phyloP scores from a whole-genome alignment of 2,329 filamentous ascomycete genomes.

The Cladosporium sp. region DNA sequence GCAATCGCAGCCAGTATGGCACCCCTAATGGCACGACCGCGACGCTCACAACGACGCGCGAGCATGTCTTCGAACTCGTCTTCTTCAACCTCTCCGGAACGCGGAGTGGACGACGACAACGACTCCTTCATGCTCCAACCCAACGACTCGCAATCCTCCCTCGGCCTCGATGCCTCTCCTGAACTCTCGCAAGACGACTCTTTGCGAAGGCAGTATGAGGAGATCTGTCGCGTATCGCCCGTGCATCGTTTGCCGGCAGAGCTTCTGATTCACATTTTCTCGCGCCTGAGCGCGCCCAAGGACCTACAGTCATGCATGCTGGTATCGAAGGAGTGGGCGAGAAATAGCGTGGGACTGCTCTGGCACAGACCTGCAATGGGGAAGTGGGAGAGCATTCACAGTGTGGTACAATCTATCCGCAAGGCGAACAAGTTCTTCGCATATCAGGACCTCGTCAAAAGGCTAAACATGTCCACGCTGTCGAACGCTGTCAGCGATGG shows the following conservation, averaged over 20 bases:
- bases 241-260: conserved; percentile 85
- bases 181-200: conserved; percentile 60
- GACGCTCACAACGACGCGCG: conserved; percentile 14
- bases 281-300: conserved; percentile 63
- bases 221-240: conserved; percentile 65
- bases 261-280: conserved; percentile 87
- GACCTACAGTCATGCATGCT: conserved; percentile 87
- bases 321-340: conserved; percentile 89
- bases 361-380: conserved; percentile 94
- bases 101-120: conserved; percentile 80
- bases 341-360: conserved; percentile 83
- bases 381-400: conserved; percentile 73
- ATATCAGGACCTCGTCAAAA: conserved; percentile 85
- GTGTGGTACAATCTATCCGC: conserved; percentile 72
- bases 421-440: conserved; percentile 72
- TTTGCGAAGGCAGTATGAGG: conserved; percentile 48
- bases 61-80: conserved; percentile 45
- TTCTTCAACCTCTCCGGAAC: conserved; percentile 67
- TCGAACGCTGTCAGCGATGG: conserved; percentile 77
- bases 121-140: conserved; percentile 78
- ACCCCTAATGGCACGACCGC: background rate
- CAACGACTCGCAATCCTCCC: conserved; percentile 89
- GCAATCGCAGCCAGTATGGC: background rate
- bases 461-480: conserved; percentile 80
- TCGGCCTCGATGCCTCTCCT: conserved; percentile 60